Base-by-base conservation (phyloP, 2,329 filamentous ascomycete genomes). In the Metarhizium sp. region DNA sequence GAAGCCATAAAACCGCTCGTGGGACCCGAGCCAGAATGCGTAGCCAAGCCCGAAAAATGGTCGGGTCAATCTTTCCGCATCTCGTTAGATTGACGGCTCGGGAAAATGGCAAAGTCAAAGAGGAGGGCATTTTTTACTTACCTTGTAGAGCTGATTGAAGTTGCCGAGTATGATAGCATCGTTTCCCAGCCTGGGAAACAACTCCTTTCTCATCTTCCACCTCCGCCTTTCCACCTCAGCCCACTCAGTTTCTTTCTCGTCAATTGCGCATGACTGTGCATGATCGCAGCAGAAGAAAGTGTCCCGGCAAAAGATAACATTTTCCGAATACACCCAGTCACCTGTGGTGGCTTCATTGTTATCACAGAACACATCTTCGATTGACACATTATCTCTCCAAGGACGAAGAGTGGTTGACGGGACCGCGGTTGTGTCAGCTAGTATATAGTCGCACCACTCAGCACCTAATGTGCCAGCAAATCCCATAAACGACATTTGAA, bases 401-500 rank as follows among this genome's bases (percentile, higher is more conserved):
- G 90, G 90, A 13, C 91, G 84, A 32, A 97, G 75, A 0, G 92
- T 96, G 30, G 85, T 82, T 0, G 79, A 80, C 1, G 94, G 94
- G 53, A 99, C 86, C 0, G 94, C 91, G 1, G 87, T 92, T 52
- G 87, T 78, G 65, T 99, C 94, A 3, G 94, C 92, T 30, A 97
- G 80, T 16, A 99, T 85, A 66, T 99, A 99, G 68, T 99, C 94
- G 63, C 94, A 99, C 94, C 94, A 99, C 67, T 99, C 94, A 2
- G 94, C 94, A 6, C 94, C 94, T 1, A 99, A 75, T 0, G 92
- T 96, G 10, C 94, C 94, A 0, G 94, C 94, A 67, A 99, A 99
- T 0, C 94, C 94, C 94, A 99, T 99, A 66, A 99, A 99, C 0
- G 94, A 96, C 94, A 99, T 99, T 62, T 99, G 94, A 47, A 99